Conservation (phyloP, 2,329 filamentous ascomycete species). For the Diaporthe sp. region DNA sequence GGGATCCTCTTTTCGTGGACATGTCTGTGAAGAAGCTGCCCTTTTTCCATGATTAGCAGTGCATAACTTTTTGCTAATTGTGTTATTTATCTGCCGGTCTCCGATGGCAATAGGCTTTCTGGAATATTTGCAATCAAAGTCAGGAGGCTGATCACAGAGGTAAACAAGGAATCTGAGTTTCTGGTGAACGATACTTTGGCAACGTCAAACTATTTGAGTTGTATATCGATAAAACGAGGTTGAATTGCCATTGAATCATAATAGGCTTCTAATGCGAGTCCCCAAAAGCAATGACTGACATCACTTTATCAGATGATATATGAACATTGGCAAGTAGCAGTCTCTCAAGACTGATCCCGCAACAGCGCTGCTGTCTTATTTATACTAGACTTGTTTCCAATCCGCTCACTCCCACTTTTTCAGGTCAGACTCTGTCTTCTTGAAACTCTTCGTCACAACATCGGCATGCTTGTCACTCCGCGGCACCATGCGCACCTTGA, state of each 20-base stretch:
- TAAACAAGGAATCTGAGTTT: constrained; percentile 5
- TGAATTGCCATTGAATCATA: background rate
- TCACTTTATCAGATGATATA: background rate
- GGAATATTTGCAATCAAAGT: background rate
- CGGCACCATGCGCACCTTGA: constrained; percentile 34
- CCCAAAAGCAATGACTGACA: background rate
- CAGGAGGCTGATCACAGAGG: background rate
- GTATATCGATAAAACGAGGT: background rate
- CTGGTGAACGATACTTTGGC: background rate
- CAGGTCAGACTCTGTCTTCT: constrained; percentile 5
- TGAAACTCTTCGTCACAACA: constrained; percentile 1
- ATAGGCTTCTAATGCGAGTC: background rate
- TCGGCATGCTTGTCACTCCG: constrained; percentile 22
- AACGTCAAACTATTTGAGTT: background rate
- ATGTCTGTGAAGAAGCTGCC: background rate
- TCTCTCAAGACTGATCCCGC: background rate
- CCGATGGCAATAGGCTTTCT: background rate
- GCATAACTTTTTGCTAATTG: background rate
- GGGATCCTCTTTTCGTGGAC: background rate
- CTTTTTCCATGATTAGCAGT: background rate
- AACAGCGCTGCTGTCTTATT: background rate
- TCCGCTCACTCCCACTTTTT: constrained; percentile 3
- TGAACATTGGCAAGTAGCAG: background rate
- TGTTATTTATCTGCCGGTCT: background rate
- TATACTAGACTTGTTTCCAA: background rate